Evolutionary conservation across 768 basidiomycete species (phyloP).

Genomic region (Boletus tylopilopsis): DNA sequence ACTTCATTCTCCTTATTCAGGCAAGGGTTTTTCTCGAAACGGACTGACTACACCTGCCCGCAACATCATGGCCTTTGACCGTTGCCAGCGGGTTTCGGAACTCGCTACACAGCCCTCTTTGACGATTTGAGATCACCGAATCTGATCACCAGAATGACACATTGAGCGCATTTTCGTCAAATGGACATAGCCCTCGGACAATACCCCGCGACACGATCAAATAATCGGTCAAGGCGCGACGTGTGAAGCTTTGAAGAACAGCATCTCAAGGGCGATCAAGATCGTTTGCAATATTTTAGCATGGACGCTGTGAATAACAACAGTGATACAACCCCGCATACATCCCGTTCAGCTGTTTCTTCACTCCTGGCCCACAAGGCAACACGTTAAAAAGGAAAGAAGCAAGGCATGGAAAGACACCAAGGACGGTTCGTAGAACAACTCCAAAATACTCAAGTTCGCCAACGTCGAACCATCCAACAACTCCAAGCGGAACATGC

Average conservation of each 20-base stretch:
- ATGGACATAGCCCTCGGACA: background rate
- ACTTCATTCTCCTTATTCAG: too few species aligned
- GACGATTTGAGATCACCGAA: too few species aligned
- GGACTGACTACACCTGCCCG: too few species aligned
- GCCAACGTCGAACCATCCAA: constrained; percentile 25
- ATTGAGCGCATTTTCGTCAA: too few species aligned
- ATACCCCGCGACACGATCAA: background rate
- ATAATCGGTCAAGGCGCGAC: background rate
- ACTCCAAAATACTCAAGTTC: constrained; percentile 21
- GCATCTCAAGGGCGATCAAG: background rate
- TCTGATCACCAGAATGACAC: too few species aligned
- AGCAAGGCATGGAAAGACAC: constrained; percentile 5
- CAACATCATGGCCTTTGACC: too few species aligned
- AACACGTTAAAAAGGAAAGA: background rate
- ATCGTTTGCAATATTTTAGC: too few species aligned
- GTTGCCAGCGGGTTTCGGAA: too few species aligned
- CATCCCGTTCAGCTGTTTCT: background rate
- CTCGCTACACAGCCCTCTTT: too few species aligned
- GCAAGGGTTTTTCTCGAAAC: too few species aligned
- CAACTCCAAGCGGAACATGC: constrained; percentile 26
- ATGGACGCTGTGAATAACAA: background rate
- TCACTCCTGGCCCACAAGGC: too few species aligned
- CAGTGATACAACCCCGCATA: background rate
- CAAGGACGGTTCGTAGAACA: constrained; percentile 21
- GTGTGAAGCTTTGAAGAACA: background rate